These are phyloP conservation scores for Dalbergia oliveri DNA, from an alignment of 306 rosid genomes.

Conservation along the genomic window DNA sequence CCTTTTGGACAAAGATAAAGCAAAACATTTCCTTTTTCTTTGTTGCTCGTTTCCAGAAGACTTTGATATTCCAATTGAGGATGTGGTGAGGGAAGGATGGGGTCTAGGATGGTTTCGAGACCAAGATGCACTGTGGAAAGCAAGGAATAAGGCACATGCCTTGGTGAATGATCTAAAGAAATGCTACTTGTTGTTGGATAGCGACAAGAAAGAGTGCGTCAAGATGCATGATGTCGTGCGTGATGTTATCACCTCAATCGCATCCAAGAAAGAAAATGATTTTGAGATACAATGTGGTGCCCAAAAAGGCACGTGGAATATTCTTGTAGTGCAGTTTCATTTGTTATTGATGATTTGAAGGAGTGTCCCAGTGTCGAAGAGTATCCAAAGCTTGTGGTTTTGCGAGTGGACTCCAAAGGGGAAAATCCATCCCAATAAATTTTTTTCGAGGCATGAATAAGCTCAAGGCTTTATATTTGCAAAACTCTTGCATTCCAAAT, in stretches of 20 bases:
- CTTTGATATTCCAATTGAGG: conserved; percentile 24
- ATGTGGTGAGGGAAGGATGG: conserved; percentile 21
- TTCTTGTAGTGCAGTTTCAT: no score
- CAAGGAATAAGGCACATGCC: conserved; percentile 35
- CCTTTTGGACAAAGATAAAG: conserved; percentile 8
- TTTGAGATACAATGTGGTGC: not conserved
- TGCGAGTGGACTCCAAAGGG: no score
- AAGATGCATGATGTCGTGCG: conserved; percentile 50
- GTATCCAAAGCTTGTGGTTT: no score
- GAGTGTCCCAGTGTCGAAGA: no score
- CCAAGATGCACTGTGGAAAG: not conserved
- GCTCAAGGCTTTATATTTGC: no score
- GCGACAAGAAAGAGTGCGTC: conserved; percentile 33
- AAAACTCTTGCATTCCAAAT: no score
- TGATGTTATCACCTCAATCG: conserved; percentile 35
- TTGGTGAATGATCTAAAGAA: conserved; percentile 37
- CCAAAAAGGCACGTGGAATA: no score
- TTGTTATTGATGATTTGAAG: no score
- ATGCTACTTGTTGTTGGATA: conserved; percentile 41
- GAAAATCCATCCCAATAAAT: no score
- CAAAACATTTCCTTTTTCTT: conserved; percentile 36
- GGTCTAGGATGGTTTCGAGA: conserved; percentile 34
- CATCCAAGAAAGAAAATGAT: not conserved
- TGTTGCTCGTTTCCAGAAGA: conserved; percentile 47
- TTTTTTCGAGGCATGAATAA: no score